Evolutionary conservation across 805 yeast genomes (phyloP), one percentile per base, ranked within the genome.

Genomic region (Wickerhamomyces strasburgensis): DNA sequence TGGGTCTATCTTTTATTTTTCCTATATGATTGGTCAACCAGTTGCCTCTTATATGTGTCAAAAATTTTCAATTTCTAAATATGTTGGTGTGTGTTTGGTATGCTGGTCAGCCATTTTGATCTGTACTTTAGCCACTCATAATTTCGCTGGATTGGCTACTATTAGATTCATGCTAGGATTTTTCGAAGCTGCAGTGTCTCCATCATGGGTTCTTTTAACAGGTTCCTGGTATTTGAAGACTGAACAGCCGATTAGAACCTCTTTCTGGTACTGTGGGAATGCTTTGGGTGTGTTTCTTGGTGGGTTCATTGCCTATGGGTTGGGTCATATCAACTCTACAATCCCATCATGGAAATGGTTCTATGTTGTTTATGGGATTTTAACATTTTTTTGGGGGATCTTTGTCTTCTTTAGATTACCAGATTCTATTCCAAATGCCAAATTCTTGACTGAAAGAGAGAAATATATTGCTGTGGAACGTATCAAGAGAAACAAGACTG

Each of bases 381-480:
- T 65, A 17, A 65, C 73, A 8, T 44, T 67, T 33, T 58, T 55
- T 5, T 56, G 60, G 35, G 62, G 62, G 2, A 39, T 57, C 14
- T 19, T 55, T 14, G 52, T 62, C 4, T 56, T 56, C 34, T 47
- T 60, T 33, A 44, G 57, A 31, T 40, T 67, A n/a, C 71, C 71
- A 15, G 64, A 62, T 40, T 67, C 50, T 27, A 64, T 64, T 9
- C 50, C 53, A 6, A 49, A 48, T 16, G 66, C 66, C 14, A 48
- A 52, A 27, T 62, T 62, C 38, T 42, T 63, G 38, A 52, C 40
- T 16, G 63, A 58, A 25, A 54, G 58, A n/a, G 68, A 64, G 43
- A 61, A 51, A 38, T 26, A 43, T 17, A 40, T 39, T 38, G 51
- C 46, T 9, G 39, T 51, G 17, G 46, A 48, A 14, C 43, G 52